Evolutionary conservation across 345 rosid species (phyloP), one percentile per base, ranked within the genome.

Genomic region (Brassica carinata): DNA sequence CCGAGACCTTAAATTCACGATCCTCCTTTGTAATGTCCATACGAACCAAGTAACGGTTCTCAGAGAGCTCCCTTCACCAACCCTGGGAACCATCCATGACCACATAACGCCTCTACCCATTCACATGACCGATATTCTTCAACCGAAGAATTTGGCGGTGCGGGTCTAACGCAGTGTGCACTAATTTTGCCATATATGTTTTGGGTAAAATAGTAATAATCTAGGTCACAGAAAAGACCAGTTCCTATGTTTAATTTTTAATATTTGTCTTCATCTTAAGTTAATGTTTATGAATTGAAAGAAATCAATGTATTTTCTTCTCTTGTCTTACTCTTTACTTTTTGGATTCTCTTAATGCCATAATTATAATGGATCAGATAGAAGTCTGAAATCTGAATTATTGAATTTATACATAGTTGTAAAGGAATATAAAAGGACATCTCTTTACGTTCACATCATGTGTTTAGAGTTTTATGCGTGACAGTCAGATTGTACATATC

Each of bases 71-170:
- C 83, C n/a, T 83, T 90, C 38, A 92, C 84, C 15, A 79, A 72
- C 59, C 94, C 97, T 73, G 79, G 74, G 34, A 81, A 84, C 97
- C 97, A 90, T 29, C 83, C 82, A 7, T n/a, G 67, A 67, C 7
- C 15, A 53, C 19, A n/a, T 29, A 29, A 29, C 31, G 5, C 59
- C 59, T 53, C 59, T n/a, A 53, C 59, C 1, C 3, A 0, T 53
- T 53, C 59, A 7, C 0, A 2, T 6, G 6, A 5, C 19, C 0
- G 1, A 53, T 53, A 53, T 5, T 53, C 18, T 53, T 53, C 59
- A 6, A 3, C 7, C 7, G 59, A 53, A n/a, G 59, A 53, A 15
- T 9, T 53, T 15, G 59, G 59, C 59, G 19, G 59, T 53, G 59
- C 19, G 59, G 59, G 59, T 53, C 59, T 53, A 15, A 53, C 19